phyloP scores from a whole-genome alignment of 2,329 filamentous ascomycete genomes.

The Fusarium multiceps region DNA sequence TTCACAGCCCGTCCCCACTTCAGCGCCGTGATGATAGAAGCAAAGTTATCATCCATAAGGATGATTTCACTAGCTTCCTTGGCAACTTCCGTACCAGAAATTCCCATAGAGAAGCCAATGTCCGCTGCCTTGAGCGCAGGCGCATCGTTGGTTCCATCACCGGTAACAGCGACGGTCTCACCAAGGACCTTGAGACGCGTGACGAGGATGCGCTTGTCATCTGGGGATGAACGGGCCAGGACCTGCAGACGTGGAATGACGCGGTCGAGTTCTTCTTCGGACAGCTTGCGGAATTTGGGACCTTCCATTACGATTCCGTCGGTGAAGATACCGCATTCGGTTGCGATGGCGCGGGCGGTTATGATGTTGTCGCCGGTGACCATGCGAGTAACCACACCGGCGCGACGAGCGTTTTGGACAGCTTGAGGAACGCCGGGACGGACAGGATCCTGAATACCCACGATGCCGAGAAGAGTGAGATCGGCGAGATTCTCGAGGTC shows the following conservation, averaged over 20 bases:
- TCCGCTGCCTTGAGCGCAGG: constrained; percentile 84
- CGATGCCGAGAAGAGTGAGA: constrained; percentile 73
- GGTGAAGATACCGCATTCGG: constrained; percentile 79
- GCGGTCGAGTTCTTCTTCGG: constrained; percentile 71
- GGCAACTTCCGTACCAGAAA: constrained; percentile 83
- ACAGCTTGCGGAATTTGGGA: constrained; percentile 79
- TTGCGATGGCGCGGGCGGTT: constrained; percentile 82
- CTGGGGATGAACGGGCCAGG: constrained; percentile 78
- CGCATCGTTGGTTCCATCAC: constrained; percentile 86
- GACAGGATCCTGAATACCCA: constrained; percentile 84
- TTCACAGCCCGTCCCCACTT: constrained; percentile 84
- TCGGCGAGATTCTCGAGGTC: constrained; percentile 66
- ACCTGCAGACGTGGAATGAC: constrained; percentile 77
- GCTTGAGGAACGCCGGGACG: constrained; percentile 78
- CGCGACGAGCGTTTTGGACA: constrained; percentile 76
- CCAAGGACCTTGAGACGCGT: constrained; percentile 76
- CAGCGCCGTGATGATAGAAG: constrained; percentile 83
- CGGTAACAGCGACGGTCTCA: constrained; percentile 84
- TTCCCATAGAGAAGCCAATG: constrained; percentile 88
- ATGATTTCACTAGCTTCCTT: constrained; percentile 89
- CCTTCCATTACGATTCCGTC: constrained; percentile 81
- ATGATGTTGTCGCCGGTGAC: constrained; percentile 85
- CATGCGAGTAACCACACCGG: constrained; percentile 85
- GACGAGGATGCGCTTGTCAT: constrained; percentile 80
- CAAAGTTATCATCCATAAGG: constrained; percentile 88